Base-by-base conservation (phyloP, 306 rosid genomes). In the Lotus japonicus region DNA sequence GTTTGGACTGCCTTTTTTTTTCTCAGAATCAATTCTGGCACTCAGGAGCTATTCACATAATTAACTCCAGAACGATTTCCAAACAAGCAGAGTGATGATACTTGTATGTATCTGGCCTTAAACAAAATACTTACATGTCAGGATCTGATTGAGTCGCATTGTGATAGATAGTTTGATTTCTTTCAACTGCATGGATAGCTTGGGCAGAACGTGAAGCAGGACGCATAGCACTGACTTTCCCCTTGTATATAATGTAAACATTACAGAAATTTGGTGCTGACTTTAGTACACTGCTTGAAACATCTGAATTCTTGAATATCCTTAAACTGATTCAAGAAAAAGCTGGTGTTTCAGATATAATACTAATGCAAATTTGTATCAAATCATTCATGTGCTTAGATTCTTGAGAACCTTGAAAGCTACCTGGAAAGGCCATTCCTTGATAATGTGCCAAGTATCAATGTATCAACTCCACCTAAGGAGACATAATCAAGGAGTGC, bases 371-470 rank as follows among this genome's bases (percentile, higher is more conserved):
- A n/a, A 19, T 7, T n/a, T 23, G 46, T 18, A 38, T 21, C 21
- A 8, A 58, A 17, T 7, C 15, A 43, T 2, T 28, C 11, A 5
- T 28, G 46, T 31, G 43, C 7, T 45, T 38, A 46, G 48, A 23
- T 63, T 3, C 17, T 45, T 26, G 23, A 21, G 23, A 21, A 21
- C 23, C 23, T 21, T 21, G 23, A 21, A 54, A 11, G 35, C 3
- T 52, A 64, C 82, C 74, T 79, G 17, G 77, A 45, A 18, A 83
- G 42, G 17, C 77, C 71, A 68, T 9, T 66, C 68, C 26, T 79
- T 49, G 78, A 68, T 13, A 78, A 71, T n/a, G 82, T 54, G 23
- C 84, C 87, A 7, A 76, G 64, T 43, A 79, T 4, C 43, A 79
- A 57, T 18, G 45, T 76, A 52, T 52, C 54, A 56, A 79, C 26